Base-by-base conservation (phyloP, 345 rosid genomes). In the Rhizophora apiculata region DNA sequence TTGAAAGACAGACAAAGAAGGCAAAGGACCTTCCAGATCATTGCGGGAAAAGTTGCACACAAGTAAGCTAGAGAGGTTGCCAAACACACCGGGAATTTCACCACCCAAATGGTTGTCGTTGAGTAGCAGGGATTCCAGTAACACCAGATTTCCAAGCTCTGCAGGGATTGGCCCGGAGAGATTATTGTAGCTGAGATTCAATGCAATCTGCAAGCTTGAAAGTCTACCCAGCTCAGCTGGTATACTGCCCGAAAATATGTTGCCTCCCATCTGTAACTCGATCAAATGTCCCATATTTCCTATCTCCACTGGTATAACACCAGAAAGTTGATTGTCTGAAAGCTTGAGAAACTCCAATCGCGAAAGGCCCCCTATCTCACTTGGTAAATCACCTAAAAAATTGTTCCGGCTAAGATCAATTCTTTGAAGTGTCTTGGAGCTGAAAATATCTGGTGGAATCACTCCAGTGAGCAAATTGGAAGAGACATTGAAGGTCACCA, bases 201-300 rank as follows among this genome's bases (percentile, higher is more conserved):
- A 66, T 52, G 90, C 89, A 78, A 93, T 89, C 82, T 91, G 97
- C 77, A 91, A 76, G 79, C 96, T 76, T 22, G 84, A 79, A 57
- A 93, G 88, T 5, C 68, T 73, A 48, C 97, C 95, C 37, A 93
- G 30, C 63, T 83, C 84, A 20, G 77, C 74, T 3, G 98, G 97
- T 56, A 91, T 86, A 21, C 39, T 52, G 13, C 95, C 97, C 2
- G 77, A 56, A 65, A 93, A 88, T 57, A 65, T 75, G 78, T 93
- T 93, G 34, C 90, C 98, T 6, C 95, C 97, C 94, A 93, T 87
- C 81, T 93, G 96, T 64, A 93, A 68, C 73, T 85, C 96, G 1
- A 93, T 89, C 65, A 93, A 79, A 64, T 79, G 91, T 29, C 80
- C 67, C 57, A 93, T 81, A 19, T 84, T 89, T 69, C 97, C 93